phyloP scores from a whole-genome alignment of 129 eudicot genomes.

The Chrysanthemum lavandulifolium region DNA sequence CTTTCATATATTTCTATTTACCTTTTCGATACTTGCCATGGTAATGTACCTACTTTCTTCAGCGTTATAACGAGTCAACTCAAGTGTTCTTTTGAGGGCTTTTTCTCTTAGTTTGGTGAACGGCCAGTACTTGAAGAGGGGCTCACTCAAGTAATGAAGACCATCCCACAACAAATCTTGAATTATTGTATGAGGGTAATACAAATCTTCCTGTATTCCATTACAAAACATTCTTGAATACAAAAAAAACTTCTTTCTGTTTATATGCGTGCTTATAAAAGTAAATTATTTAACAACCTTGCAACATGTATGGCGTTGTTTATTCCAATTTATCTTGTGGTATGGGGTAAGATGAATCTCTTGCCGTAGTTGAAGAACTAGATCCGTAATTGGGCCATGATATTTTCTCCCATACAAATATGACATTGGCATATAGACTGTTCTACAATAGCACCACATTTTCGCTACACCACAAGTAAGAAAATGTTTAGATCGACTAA shows the following conservation, averaged over 20 bases:
- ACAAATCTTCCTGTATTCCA: slow-evolving; percentile 52
- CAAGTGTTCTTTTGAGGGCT: slow-evolving; percentile 47
- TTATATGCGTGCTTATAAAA: background rate
- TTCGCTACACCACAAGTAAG: slow-evolving; percentile 41
- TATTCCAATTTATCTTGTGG: slow-evolving; percentile 55
- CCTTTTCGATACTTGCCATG: slow-evolving; percentile 64
- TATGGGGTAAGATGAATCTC: slow-evolving; percentile 54
- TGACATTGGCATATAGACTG: slow-evolving; percentile 70
- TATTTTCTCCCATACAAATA: slow-evolving; percentile 48
- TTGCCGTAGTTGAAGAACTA: slow-evolving; percentile 46
- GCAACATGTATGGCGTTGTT: slow-evolving; percentile 64
- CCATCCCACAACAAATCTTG: slow-evolving; percentile 71
- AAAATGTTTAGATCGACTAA: background rate
- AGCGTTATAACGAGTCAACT: slow-evolving; percentile 55
- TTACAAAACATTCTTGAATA: background rate
- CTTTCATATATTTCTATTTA: background rate
- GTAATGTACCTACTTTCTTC: slow-evolving; percentile 64
- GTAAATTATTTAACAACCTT: slow-evolving; percentile 28
- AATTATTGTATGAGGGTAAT: slow-evolving; percentile 49
- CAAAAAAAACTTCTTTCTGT: background rate
- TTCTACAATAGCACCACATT: slow-evolving; percentile 69
- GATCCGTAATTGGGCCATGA: slow-evolving; percentile 61
- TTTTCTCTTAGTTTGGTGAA: slow-evolving; percentile 59
- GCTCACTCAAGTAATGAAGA: slow-evolving; percentile 56
- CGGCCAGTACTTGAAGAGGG: slow-evolving; percentile 59